These are phyloP conservation scores for Babesia bovis DNA, from an alignment of 169 alveolate species.

Conservation along the genomic window DNA sequence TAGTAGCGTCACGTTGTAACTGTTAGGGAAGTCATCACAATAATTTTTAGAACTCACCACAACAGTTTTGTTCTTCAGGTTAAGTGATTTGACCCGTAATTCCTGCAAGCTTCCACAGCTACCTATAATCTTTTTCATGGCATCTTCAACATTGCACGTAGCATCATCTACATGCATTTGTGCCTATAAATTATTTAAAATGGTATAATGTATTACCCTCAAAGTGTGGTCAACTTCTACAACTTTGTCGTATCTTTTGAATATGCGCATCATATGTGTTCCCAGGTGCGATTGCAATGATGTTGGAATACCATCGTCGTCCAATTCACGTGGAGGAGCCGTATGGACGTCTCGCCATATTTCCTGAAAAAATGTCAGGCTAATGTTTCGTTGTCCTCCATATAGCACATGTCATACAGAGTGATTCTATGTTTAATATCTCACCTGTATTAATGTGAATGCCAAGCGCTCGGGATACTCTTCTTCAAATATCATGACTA, in stretches of 20 bases:
- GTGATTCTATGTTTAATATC: background rate
- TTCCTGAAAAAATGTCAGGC: background rate
- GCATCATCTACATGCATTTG: slow-evolving; percentile 29
- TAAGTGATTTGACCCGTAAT: slow-evolving; percentile 13
- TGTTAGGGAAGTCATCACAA: background rate
- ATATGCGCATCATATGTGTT: slow-evolving; percentile 4
- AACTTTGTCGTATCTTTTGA: slow-evolving; percentile 26
- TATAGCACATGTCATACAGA: background rate
- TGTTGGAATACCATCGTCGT: background rate
- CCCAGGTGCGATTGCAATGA: background rate
- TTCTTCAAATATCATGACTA: slow-evolving; percentile 28
- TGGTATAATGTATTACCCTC: slow-evolving; percentile 4
- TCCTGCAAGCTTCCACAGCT: slow-evolving; percentile 36
- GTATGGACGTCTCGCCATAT: background rate
- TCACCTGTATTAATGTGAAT: slow-evolving; percentile 31
- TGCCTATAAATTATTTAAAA: background rate
- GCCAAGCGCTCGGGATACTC: slow-evolving; percentile 47
- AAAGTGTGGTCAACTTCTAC: slow-evolving; percentile 25
- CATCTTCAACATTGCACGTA: slow-evolving; percentile 3
- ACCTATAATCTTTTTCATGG: slow-evolving; percentile 24
- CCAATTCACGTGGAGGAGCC: background rate
- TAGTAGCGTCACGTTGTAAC: slow-evolving; percentile 20
- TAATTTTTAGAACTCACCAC: slow-evolving; percentile 5
- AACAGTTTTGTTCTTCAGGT: slow-evolving; percentile 13
- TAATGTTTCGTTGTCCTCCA: background rate